Evolutionary conservation across 345 rosid species (phyloP), one percentile per base, ranked within the genome.

Genomic region (Rhodomyrtus tomentosa): DNA sequence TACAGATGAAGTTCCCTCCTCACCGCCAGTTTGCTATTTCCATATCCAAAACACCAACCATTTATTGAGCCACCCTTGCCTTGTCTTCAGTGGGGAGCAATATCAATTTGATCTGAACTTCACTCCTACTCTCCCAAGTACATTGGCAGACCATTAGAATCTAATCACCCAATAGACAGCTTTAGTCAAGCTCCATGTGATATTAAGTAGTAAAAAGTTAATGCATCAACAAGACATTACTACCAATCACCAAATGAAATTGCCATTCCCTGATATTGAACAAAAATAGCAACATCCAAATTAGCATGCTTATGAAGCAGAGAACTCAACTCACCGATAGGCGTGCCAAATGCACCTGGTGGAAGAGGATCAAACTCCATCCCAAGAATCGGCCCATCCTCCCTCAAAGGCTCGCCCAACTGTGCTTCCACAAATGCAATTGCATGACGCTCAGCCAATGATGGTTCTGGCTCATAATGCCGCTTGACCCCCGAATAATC

Each of bases 321-420:
- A 36, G 45, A 68, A 68, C 45, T 16, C 80, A 82, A 36, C 82
- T 82, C 88, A 94, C 98, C 98, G 84, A 96, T 92, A 81, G 96
- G 96, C 20, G 92, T 89, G n/a, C 98, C 99, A 87, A 96, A 96
- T 50, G 99, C 99, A 93, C 93, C 98, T 29, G 99, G 99, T 25
- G 98, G 99, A 86, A 96, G 89, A 27, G 96, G 94, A 91, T 96
- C 99, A 88, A 96, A 96, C 86, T 96, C 98, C 96, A 95, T 91
- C 54, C 99, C 99, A 79, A 96, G 95, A 85, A 93, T 84, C 1
- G 99, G 99, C 24, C 98, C 98, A 49, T 95, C 92, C 56, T 94
- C 95, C 90, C 97, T 93, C 88, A 96, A 82, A 48, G 94, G 93
- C 87, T 94, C 98, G 76, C 98, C 95, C 83, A 96, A 87, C 88